A percentile compares a stretch with the other conserved stretches of the same genome.
Evolutionary conservation across 177 flowering plant genomes (phyloP).

Genomic region (Vitis hybrid): DNA sequence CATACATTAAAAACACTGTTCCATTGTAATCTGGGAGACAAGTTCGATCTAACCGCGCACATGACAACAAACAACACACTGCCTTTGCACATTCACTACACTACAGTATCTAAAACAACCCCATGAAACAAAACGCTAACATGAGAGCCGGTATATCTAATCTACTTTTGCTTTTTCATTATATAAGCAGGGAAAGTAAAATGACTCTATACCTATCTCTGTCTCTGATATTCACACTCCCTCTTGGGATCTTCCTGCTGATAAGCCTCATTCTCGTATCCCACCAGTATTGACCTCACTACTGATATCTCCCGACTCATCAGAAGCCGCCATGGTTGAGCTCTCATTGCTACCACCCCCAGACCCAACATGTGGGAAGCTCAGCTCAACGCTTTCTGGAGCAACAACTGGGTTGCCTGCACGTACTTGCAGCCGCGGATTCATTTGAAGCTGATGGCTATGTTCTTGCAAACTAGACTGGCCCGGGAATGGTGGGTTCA

Average conservation of each 20-base stretch:
- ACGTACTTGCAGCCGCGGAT: background rate
- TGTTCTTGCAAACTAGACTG: no score
- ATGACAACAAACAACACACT: background rate
- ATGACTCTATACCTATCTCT: background rate
- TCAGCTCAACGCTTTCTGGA: background rate
- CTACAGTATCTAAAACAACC: background rate
- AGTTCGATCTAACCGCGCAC: no score
- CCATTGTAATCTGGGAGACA: no score
- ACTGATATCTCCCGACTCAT: no score
- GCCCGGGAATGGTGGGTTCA: background rate
- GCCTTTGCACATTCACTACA: background rate
- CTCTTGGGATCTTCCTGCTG: background rate
- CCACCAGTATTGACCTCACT: no score
- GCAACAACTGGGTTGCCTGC: background rate
- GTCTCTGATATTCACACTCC: background rate
- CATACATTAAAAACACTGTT: no score
- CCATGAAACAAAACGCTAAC: background rate
- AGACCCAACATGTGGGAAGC: background rate
- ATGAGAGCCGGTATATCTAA: background rate
- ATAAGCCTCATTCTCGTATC: background rate
- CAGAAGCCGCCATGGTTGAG: no score
- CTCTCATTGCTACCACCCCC: no score
- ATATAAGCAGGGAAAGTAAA: background rate
- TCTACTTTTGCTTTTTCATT: background rate
- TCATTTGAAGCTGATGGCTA: no score